phyloP scores from a whole-genome alignment of 345 rosid species.

The Citrus sp. region DNA sequence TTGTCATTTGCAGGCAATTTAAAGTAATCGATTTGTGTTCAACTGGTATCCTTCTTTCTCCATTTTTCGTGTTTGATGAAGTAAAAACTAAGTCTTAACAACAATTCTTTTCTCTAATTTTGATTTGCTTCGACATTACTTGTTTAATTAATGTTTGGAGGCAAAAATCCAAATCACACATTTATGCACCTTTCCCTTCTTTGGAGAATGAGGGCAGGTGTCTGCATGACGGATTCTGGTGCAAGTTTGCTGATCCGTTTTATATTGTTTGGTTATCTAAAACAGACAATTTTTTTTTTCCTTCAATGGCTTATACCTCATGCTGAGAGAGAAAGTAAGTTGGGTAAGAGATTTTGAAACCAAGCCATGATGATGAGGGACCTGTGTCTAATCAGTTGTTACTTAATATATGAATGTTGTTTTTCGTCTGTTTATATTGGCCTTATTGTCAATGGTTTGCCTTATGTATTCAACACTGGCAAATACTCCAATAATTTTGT shows the following conservation, averaged over 20 bases:
- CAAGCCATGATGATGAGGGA: background rate
- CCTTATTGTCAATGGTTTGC: background rate
- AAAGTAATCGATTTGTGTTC: background rate
- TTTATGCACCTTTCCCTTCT: background rate
- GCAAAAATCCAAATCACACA: background rate
- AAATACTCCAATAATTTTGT: background rate
- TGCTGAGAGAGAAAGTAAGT: background rate
- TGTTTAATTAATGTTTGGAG: conserved; percentile 1
- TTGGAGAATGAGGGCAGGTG: background rate
- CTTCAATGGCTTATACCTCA: background rate
- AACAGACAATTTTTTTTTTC: background rate
- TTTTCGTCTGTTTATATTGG: background rate
- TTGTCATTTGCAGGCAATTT: background rate
- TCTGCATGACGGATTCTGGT: background rate
- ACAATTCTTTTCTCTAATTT: background rate
- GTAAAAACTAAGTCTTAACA: background rate
- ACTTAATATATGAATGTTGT: background rate
- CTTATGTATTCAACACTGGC: background rate
- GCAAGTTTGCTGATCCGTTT: background rate
- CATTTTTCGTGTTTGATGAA: background rate
- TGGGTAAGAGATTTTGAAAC: background rate
- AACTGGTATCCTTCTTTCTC: background rate
- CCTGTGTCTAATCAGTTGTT: background rate
- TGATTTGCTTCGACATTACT: background rate
- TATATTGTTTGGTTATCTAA: background rate